Conservation (phyloP, 164 flowering plant species). For the Hamamelis virginiana region DNA sequence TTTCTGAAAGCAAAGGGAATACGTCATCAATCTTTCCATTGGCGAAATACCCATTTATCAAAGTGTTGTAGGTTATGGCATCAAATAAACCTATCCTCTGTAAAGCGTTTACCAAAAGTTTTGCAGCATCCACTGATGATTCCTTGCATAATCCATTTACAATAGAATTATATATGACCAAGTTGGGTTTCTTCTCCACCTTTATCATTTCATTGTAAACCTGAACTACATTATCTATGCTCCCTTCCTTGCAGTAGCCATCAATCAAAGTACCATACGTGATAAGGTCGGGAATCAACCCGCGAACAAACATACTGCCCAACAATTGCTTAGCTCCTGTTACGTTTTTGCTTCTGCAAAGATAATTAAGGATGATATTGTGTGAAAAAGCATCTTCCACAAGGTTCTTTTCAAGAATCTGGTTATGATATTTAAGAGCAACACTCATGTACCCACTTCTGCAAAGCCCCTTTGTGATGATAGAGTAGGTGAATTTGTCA, state of each 20-base stretch:
- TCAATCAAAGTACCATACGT: constrained; percentile 36
- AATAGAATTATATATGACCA: constrained; percentile 31
- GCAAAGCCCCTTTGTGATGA: constrained; percentile 26
- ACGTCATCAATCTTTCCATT: constrained; percentile 27
- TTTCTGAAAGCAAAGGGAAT: constrained; percentile 15
- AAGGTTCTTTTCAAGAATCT: constrained; percentile 19
- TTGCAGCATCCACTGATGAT: constrained; percentile 17
- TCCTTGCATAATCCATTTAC: constrained; percentile 35
- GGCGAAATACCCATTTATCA: constrained; percentile 30
- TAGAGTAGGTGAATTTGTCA: constrained; percentile 31
- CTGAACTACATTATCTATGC: constrained; percentile 23
- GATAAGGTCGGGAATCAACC: constrained; percentile 30
- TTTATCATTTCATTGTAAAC: constrained; percentile 25
- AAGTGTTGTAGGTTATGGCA: constrained; percentile 29
- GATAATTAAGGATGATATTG: constrained; percentile 30
- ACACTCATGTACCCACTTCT: constrained; percentile 23
- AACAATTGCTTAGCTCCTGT: constrained; percentile 30
- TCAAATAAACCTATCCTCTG: constrained; percentile 16
- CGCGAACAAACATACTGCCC: constrained; percentile 30
- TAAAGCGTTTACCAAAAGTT: constrained; percentile 19
- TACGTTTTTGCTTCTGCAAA: constrained; percentile 24
- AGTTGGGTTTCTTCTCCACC: constrained; percentile 24
- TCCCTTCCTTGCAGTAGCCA: constrained; percentile 29
- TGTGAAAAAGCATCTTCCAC: constrained; percentile 24
- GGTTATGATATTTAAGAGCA: constrained; percentile 23